Evolutionary conservation across 2,329 filamentous ascomycete species (phyloP).

Genomic region (Colletotrichum sp.): DNA sequence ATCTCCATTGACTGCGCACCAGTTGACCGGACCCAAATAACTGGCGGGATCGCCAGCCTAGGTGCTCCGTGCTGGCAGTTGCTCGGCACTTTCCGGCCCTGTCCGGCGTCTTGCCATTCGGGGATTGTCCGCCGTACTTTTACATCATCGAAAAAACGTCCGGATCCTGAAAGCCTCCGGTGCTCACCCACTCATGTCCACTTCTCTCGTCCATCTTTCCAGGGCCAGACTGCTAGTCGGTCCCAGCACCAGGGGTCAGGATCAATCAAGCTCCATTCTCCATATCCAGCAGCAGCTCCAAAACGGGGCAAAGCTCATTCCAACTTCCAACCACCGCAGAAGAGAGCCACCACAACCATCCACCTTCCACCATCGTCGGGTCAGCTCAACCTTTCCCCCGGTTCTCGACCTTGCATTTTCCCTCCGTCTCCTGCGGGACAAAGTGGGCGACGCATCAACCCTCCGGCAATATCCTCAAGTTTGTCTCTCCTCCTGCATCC

Average conservation of each 20-base stretch:
- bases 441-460: conserved; percentile 15
- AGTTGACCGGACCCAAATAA: neutral
- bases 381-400: neutral
- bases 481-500: neutral
- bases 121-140: conserved; percentile 2
- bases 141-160: neutral
- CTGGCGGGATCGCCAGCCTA: neutral
- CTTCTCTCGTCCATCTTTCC: neutral
- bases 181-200: neutral
- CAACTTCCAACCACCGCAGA: neutral
- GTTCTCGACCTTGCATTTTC: neutral
- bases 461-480: conserved; percentile 17
- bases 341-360: neutral
- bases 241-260: neutral
- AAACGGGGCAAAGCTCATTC: neutral
- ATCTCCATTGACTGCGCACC: too few relatives aligned
- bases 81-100: conserved; percentile 16
- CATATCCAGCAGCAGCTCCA: neutral
- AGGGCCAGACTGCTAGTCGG: neutral
- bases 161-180: conserved; percentile 14
- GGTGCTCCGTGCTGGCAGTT: conserved; percentile 5
- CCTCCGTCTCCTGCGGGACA: neutral
- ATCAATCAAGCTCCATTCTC: neutral
- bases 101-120: neutral
- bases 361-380: neutral